Conservation (phyloP, 129 eudicot genomes). For the Chrysanthemum makinoi region DNA sequence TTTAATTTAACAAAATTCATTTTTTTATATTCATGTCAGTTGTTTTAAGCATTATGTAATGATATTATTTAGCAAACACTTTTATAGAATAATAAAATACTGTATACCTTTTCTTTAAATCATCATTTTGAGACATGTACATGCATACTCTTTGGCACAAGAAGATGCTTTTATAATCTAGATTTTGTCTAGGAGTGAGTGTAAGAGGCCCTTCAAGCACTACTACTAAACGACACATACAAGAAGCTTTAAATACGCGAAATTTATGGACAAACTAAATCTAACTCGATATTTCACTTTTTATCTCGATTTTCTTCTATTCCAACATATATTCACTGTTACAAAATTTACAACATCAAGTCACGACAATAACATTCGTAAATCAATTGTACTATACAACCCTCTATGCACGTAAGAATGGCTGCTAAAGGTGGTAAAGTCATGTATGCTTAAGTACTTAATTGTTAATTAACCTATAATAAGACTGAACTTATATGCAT, state of each 20-base stretch:
- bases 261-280: constrained; percentile 20
- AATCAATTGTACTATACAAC: constrained; percentile 25
- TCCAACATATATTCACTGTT: constrained; percentile 8
- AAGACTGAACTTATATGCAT: not conserved
- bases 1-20: not conserved
- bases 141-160: too few species aligned
- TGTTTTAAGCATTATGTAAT: not conserved
- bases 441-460: not conserved
- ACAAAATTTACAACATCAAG: not conserved
- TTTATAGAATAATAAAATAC: too few species aligned
- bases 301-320: constrained; percentile 10
- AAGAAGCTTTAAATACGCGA: constrained; percentile 20
- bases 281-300: not conserved
- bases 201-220: constrained; percentile 2
- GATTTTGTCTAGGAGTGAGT: constrained; percentile 7
- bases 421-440: constrained; percentile 1
- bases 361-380: not conserved
- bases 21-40: too few species aligned
- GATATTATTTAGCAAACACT: too few species aligned
- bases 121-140: too few species aligned
- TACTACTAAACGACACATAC: constrained; percentile 26
- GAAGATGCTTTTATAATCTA: not conserved
- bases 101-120: too few species aligned
- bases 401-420: constrained; percentile 15
- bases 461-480: not conserved